A percentile compares a stretch with the other conserved stretches of the same genome.
Conservation (phyloP, 768 basidiomycete genomes). For the Pholiota molesta region DNA sequence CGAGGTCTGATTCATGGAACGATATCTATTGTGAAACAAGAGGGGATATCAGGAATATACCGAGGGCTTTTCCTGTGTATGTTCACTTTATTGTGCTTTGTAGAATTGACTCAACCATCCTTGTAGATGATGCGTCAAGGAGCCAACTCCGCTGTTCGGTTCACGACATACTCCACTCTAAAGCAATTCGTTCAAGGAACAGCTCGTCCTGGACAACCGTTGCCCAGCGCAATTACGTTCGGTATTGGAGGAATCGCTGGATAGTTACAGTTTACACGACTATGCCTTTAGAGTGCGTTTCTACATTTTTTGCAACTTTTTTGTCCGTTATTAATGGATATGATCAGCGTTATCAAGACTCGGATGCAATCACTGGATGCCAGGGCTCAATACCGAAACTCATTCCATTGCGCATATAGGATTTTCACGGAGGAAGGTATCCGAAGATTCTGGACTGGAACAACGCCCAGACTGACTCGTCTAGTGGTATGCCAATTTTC, state of each 20-base stretch:
- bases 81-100: constrained; percentile 29
- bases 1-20: constrained; percentile 89
- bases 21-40: constrained; percentile 73
- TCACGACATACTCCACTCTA: constrained; percentile 92
- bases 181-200: constrained; percentile 92
- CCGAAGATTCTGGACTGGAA: constrained; percentile 94
- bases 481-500: constrained; percentile 64
- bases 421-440: constrained; percentile 95
- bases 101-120: background rate
- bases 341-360: constrained; percentile 91
- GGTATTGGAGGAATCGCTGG: constrained; percentile 94
- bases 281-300: constrained; percentile 77
- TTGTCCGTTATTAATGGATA: constrained; percentile 29
- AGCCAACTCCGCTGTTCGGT: constrained; percentile 94
- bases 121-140: constrained; percentile 94
- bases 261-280: constrained; percentile 92
- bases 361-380: constrained; percentile 96
- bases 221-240: constrained; percentile 90
- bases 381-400: constrained; percentile 82
- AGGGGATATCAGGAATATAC: constrained; percentile 86
- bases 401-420: constrained; percentile 94
- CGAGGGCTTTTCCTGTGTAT: constrained; percentile 94
- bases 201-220: constrained; percentile 76
- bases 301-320: background rate
- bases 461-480: constrained; percentile 85